These are phyloP conservation scores for Cydonia oblonga DNA, from an alignment of 331 rosid species.

Conservation along the genomic window DNA sequence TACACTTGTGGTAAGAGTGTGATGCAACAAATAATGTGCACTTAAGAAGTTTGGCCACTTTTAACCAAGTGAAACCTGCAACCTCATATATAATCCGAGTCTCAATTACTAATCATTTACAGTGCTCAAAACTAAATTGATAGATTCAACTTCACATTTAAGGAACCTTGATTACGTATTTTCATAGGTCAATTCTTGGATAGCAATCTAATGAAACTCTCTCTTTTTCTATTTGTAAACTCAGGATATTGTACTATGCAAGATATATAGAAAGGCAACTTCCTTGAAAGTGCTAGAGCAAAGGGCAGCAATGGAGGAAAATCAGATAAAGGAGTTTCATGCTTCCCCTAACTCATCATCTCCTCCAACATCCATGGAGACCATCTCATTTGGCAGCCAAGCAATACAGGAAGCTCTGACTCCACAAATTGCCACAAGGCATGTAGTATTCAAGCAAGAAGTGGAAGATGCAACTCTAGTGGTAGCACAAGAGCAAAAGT, in stretches of 20 bases:
- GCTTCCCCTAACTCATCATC: constrained; percentile 18
- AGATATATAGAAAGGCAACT: constrained; percentile 89
- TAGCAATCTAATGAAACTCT: not conserved
- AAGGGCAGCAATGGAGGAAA: constrained; percentile 74
- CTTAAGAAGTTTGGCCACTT: not conserved
- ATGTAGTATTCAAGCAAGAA: constrained; percentile 26
- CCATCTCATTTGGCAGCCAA: constrained; percentile 31
- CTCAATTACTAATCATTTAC: not conserved
- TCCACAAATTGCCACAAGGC: not conserved
- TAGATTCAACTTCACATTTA: not conserved
- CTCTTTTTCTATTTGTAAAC: not conserved
- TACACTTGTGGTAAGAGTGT: not conserved
- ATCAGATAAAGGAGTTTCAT: constrained; percentile 26
- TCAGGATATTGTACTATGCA: constrained; percentile 87
- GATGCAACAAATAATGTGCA: not conserved
- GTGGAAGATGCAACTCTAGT: constrained; percentile 16
- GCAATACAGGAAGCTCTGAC: constrained; percentile 21
- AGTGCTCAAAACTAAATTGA: not conserved
- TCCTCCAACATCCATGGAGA: constrained; percentile 42
- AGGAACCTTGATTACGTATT: not conserved
- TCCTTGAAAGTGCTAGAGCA: constrained; percentile 87
- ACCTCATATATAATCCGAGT: not conserved
- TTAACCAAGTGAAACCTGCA: too few species aligned
- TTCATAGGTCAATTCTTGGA: not conserved
- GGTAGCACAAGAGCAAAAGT: constrained; percentile 7